Conservation (phyloP, 169 alveolate species). For the Plasmodium malariae region DNA sequence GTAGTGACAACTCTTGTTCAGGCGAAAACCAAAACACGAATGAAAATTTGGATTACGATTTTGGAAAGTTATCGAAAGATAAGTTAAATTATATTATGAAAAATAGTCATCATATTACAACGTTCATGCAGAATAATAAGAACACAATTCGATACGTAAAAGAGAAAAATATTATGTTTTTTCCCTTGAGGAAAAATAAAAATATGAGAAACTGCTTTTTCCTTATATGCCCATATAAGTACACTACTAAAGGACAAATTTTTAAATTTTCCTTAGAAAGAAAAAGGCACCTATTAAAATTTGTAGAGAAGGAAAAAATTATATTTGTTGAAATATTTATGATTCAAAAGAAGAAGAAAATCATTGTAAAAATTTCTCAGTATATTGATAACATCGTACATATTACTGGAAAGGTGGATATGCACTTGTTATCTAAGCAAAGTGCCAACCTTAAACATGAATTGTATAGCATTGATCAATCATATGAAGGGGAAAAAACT, state of each 20-base stretch:
- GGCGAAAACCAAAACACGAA: neutral
- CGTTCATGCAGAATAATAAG: neutral
- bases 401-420: conserved; percentile 34
- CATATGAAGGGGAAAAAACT: neutral
- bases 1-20: conserved; percentile 7
- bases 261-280: conserved; percentile 18
- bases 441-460: neutral
- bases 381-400: conserved; percentile 32
- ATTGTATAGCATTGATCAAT: neutral
- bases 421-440: conserved; percentile 7
- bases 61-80: conserved; percentile 7
- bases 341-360: conserved; percentile 30
- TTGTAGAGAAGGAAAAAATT: neutral
- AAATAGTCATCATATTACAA: neutral
- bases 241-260: neutral
- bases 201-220: conserved; percentile 32
- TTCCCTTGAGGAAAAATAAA: conserved; percentile 55
- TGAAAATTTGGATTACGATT: neutral
- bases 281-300: conserved; percentile 33
- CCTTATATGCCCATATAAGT: conserved; percentile 10
- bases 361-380: conserved; percentile 24
- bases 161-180: conserved; percentile 8
- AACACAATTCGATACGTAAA: conserved; percentile 14
- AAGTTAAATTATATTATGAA: neutral
- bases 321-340: conserved; percentile 12